These are phyloP conservation scores for Hymenoscyphus fructigenus DNA, from an alignment of 2,329 filamentous ascomycete genomes.

Conservation along the genomic window DNA sequence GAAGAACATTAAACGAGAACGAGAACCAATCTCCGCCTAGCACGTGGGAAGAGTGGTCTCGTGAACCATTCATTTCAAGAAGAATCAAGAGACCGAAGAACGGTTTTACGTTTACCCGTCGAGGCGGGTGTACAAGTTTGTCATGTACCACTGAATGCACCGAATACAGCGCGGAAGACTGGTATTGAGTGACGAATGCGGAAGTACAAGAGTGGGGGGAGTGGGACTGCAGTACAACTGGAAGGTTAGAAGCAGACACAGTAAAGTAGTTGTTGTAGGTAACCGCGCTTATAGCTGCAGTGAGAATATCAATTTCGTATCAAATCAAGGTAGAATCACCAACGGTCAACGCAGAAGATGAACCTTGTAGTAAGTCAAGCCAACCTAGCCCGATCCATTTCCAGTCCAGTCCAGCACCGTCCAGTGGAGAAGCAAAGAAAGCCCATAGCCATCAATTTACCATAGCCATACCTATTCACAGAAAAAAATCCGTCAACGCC, in stretches of 20 bases:
- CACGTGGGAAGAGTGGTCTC: constrained; percentile 13
- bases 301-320: constrained; percentile 12
- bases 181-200: neutral
- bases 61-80: neutral
- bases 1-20: constrained; percentile 8
- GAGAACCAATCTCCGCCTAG: constrained; percentile 7
- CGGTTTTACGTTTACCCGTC: neutral
- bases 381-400: constrained; percentile 8
- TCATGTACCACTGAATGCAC: neutral
- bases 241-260: neutral
- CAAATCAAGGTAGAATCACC: constrained; percentile 6
- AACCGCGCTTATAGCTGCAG: constrained; percentile 15
- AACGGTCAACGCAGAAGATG: constrained; percentile 3
- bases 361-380: constrained; percentile 3
- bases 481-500: constrained; percentile 26
- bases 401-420: neutral
- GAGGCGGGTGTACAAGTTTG: neutral
- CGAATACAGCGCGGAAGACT: neutral
- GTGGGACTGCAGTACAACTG: neutral
- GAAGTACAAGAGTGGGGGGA: neutral
- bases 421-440: constrained; percentile 2
- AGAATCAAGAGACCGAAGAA: neutral
- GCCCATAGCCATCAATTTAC: constrained; percentile 2
- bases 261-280: neutral
- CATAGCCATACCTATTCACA: constrained; percentile 4